A percentile compares a stretch with the other conserved stretches of the same genome.
These are phyloP conservation scores for Gossypium mustelinum DNA, from an alignment of 345 rosid species.

Conservation along the genomic window DNA sequence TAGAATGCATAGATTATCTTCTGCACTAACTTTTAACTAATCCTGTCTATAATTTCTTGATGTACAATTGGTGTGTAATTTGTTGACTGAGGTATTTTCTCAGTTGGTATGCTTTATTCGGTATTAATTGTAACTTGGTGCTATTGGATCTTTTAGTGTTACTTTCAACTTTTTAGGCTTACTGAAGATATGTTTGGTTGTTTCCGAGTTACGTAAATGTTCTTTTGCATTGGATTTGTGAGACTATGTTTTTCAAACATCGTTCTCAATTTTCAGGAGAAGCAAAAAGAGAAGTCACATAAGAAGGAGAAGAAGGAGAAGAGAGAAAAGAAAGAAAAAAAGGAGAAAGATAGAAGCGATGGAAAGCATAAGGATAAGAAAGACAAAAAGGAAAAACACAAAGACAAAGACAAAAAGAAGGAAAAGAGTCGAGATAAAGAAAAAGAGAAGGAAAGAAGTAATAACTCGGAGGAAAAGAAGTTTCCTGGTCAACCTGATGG, in stretches of 20 bases:
- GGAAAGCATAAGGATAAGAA: conserved; percentile 46
- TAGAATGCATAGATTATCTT: neutral
- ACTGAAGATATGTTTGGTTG: neutral
- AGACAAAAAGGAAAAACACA: conserved; percentile 42
- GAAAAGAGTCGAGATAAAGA: conserved; percentile 33
- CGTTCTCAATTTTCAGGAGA: conserved; percentile 35
- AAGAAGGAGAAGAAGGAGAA: conserved; percentile 55
- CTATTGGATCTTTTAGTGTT: neutral
- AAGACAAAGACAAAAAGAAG: conserved; percentile 37
- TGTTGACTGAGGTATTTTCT: conserved; percentile 3
- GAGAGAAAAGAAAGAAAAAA: conserved; percentile 44
- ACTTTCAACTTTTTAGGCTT: neutral
- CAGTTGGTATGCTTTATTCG: neutral
- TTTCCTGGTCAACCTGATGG: conserved; percentile 17
- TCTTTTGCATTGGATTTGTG: neutral
- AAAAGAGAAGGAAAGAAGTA: conserved; percentile 27
- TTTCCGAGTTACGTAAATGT: neutral
- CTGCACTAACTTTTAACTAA: neutral
- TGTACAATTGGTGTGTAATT: neutral
- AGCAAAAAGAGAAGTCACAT: conserved; percentile 46
- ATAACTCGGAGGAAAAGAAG: conserved; percentile 31
- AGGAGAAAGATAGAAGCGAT: conserved; percentile 42
- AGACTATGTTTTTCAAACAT: conserved; percentile 6
- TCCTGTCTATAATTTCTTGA: neutral
- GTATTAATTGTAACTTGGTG: neutral